Conservation (phyloP, 2,329 filamentous ascomycete genomes). For the Hypocreales sp. region DNA sequence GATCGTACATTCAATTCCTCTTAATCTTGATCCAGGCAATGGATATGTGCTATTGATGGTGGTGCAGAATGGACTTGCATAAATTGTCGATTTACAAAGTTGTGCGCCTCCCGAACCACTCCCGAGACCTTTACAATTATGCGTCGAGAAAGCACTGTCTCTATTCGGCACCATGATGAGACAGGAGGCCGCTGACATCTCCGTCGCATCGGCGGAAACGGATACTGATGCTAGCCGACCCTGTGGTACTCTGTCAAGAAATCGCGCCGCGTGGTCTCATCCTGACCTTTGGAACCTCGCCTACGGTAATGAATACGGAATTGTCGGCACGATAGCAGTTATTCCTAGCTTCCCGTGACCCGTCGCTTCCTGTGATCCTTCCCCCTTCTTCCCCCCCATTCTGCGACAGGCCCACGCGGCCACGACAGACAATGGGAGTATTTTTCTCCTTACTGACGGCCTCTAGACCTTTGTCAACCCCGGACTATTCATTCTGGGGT, state of each 20-base stretch:
- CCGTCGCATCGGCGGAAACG: not conserved
- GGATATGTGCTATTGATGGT: too few relatives aligned
- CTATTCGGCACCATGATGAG: too few relatives aligned
- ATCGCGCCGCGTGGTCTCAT: slow-evolving; percentile 10
- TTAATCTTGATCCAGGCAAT: too few relatives aligned
- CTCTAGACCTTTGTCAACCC: slow-evolving; percentile 25
- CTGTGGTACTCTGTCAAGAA: slow-evolving; percentile 10
- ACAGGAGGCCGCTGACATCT: not conserved
- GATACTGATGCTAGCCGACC: not conserved
- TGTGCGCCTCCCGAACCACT: too few relatives aligned
- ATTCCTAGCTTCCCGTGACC: slow-evolving; percentile 15
- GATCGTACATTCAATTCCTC: too few relatives aligned
- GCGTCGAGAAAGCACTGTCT: too few relatives aligned
- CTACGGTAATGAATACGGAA: slow-evolving; percentile 14
- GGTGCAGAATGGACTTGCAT: too few relatives aligned
- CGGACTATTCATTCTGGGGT: slow-evolving; percentile 21
- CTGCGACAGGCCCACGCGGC: not conserved
- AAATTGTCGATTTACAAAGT: too few relatives aligned
- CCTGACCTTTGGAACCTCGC: slow-evolving; percentile 11
- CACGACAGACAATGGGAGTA: slow-evolving; percentile 13
- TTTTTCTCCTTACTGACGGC: slow-evolving; percentile 24
- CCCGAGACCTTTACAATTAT: too few relatives aligned
- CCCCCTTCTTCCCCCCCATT: not conserved
- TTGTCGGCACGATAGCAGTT: slow-evolving; percentile 15
- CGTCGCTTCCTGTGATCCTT: too few relatives aligned